A percentile compares a stretch with the other conserved stretches of the same genome.
These are phyloP conservation scores for Torrubiellomyces zombiae DNA, from an alignment of 2,329 filamentous ascomycete species.

Conservation along the genomic window DNA sequence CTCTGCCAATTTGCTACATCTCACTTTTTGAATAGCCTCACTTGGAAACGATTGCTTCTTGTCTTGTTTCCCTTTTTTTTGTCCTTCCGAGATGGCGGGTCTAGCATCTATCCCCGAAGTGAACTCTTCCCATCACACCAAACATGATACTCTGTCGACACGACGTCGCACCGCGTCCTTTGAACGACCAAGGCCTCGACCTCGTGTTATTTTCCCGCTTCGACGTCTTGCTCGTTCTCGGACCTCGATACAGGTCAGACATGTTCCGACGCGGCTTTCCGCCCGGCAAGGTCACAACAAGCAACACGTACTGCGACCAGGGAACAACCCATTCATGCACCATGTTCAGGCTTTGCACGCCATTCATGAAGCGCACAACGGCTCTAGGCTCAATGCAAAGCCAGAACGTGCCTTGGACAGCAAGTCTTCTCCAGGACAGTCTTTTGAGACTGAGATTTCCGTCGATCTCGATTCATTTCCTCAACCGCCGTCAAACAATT, in stretches of 20 bases:
- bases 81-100: slow-evolving; percentile 11
- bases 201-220: slow-evolving; percentile 12
- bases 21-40: slow-evolving; percentile 11
- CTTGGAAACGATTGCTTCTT: slow-evolving; percentile 6
- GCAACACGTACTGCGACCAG: no score
- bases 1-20: slow-evolving; percentile 3
- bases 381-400: no score
- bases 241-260: no score
- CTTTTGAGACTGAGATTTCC: slow-evolving; percentile 6
- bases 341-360: no score
- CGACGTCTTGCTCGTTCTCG: slow-evolving; percentile 10
- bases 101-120: slow-evolving; percentile 13
- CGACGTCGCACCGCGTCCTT: slow-evolving; percentile 6
- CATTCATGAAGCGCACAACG: no score
- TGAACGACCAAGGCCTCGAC: slow-evolving; percentile 8
- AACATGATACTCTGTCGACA: slow-evolving; percentile 4
- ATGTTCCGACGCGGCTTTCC: no score
- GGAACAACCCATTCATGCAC: no score
- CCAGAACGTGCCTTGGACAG: no score
- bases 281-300: no score
- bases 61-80: slow-evolving; percentile 2
- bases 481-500: slow-evolving; percentile 7
- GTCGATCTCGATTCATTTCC: slow-evolving; percentile 10
- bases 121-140: slow-evolving; percentile 7
- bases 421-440: slow-evolving; percentile 1